phyloP scores from a whole-genome alignment of 2,329 filamentous ascomycete species.

The Leptoxyphium fumago region DNA sequence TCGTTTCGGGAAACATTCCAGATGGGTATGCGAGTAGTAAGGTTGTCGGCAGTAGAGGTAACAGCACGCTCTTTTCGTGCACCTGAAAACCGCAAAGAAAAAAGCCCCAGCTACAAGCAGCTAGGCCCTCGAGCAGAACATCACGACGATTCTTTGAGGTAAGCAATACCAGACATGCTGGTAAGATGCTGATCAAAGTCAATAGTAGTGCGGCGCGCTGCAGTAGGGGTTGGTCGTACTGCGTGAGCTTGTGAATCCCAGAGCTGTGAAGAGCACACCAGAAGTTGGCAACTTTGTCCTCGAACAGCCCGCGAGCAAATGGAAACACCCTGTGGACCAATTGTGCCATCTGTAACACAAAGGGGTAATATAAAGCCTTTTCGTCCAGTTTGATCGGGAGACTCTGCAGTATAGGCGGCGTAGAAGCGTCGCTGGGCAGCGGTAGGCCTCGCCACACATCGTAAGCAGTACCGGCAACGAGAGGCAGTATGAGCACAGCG shows the following conservation, averaged over 20 bases:
- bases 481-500: constrained; percentile 56
- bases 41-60: constrained; percentile 89
- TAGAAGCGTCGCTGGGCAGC: constrained; percentile 32
- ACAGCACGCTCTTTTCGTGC: constrained; percentile 90
- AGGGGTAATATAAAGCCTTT: constrained; percentile 55
- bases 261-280: constrained; percentile 83
- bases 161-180: constrained; percentile 68
- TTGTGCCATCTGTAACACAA: constrained; percentile 66
- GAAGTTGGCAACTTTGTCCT: constrained; percentile 97
- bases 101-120: constrained; percentile 85
- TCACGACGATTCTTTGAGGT: constrained; percentile 55
- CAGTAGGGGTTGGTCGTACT: constrained; percentile 55
- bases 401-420: constrained; percentile 36
- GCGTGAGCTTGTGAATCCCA: constrained; percentile 63
- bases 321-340: constrained; percentile 88
- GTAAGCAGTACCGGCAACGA: constrained; percentile 57
- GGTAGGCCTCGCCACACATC: constrained; percentile 51
- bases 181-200: constrained; percentile 62
- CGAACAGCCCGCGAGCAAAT: constrained; percentile 87
- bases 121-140: constrained; percentile 64
- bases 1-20: constrained; percentile 59
- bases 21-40: constrained; percentile 64
- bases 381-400: constrained; percentile 45
- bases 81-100: constrained; percentile 97
- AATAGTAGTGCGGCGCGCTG: constrained; percentile 60